These are phyloP conservation scores for Corchorus capsularis DNA, from an alignment of 345 rosid species.

Conservation along the genomic window DNA sequence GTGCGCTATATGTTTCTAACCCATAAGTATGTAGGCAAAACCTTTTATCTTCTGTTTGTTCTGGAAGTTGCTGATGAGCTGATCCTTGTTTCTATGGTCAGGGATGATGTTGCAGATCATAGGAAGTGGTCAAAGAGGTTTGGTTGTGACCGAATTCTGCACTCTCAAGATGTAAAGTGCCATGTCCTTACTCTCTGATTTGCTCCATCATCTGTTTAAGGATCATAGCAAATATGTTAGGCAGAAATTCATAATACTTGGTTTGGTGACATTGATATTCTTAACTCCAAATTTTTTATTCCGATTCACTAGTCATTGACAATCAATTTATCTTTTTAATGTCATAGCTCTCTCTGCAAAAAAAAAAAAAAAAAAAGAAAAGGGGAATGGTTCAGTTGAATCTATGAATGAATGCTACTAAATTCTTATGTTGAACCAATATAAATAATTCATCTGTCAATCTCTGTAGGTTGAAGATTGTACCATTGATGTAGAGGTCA, in stretches of 20 bases:
- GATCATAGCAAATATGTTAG: neutral
- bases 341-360: neutral
- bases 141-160: conserved; percentile 53
- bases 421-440: neutral
- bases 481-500: conserved; percentile 56
- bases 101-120: conserved; percentile 79
- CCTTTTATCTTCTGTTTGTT: neutral
- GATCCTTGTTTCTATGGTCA: conserved; percentile 33
- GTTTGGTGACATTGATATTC: neutral
- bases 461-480: conserved; percentile 44
- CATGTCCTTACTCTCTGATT: neutral
- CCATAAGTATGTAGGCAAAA: conserved; percentile 43
- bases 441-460: neutral
- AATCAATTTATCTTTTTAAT: neutral
- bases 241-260: neutral
- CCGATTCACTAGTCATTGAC: too few species aligned
- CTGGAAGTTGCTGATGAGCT: conserved; percentile 15
- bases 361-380: conserved; percentile 10
- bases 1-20: conserved; percentile 61
- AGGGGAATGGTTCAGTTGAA: neutral
- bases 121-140: conserved; percentile 59
- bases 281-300: neutral
- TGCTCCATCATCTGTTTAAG: neutral
- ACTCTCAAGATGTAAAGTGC: conserved; percentile 48
- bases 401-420: neutral